Evolutionary conservation across 2,329 filamentous ascomycete species (phyloP).

Genomic region (Xylariaceae sp.): DNA sequence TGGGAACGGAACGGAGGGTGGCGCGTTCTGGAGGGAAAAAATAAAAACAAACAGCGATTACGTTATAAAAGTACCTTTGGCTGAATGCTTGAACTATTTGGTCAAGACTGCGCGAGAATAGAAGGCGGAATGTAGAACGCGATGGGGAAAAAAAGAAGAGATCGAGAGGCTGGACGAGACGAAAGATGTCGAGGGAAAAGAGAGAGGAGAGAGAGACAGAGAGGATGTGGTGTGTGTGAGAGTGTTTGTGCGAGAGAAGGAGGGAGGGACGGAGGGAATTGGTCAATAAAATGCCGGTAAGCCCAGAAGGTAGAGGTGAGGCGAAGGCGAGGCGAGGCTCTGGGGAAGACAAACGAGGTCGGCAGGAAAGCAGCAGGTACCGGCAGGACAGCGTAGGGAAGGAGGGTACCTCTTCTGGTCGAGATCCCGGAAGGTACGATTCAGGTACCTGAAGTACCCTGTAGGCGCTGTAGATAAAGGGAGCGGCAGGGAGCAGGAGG

Average conservation of each 20-base stretch:
- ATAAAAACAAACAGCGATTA: background rate
- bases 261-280: background rate
- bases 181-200: background rate
- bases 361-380: background rate
- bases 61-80: background rate
- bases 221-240: background rate
- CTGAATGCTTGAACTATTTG: background rate
- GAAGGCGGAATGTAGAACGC: background rate
- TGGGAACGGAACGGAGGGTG: background rate
- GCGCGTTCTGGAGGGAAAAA: background rate
- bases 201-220: background rate
- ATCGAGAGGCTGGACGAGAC: background rate
- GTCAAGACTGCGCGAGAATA: background rate
- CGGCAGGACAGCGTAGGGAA: too few relatives aligned
- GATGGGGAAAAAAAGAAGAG: background rate
- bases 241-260: background rate
- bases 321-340: slow-evolving; percentile 9
- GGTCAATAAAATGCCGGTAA: background rate
- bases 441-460: background rate
- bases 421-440: background rate
- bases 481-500: background rate
- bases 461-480: background rate
- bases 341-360: background rate
- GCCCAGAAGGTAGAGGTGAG: background rate
- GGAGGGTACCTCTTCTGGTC: too few relatives aligned